These are phyloP conservation scores for Mycena indigotica DNA, from an alignment of 768 basidiomycete genomes.

Conservation along the genomic window DNA sequence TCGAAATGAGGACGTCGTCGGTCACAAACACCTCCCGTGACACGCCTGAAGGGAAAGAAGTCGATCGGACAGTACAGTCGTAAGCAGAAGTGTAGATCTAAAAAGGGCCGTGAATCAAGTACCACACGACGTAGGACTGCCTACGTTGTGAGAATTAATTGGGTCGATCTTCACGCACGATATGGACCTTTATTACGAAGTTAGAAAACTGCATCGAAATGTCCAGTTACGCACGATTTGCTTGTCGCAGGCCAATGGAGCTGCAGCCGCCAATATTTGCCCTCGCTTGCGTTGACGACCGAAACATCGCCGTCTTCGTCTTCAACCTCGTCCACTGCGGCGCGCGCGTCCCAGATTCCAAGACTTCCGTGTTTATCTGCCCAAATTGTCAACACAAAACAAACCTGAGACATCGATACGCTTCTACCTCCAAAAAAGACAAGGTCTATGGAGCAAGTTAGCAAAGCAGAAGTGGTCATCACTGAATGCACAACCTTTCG, in stretches of 20 bases:
- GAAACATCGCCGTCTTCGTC: conserved; percentile 64
- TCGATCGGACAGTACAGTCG: conserved; percentile 73
- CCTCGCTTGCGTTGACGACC: conserved; percentile 54
- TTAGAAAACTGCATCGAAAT: neutral
- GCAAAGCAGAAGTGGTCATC: no score
- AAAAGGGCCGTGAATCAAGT: conserved; percentile 4
- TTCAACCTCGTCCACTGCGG: conserved; percentile 60
- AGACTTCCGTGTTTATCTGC: conserved; percentile 82
- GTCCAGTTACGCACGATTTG: conserved; percentile 45
- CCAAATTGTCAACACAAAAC: no score
- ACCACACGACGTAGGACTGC: conserved; percentile 17
- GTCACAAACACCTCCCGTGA: conserved; percentile 70
- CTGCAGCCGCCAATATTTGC: conserved; percentile 80
- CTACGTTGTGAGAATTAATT: conserved; percentile 69
- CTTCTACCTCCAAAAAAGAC: conserved; percentile 80
- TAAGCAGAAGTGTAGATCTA: conserved; percentile 84
- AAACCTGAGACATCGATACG: neutral
- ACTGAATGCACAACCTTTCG: no score
- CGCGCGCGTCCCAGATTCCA: conserved; percentile 86
- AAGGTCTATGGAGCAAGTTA: no score
- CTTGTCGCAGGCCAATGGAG: conserved; percentile 82
- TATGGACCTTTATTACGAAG: conserved; percentile 47
- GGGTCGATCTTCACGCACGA: conserved; percentile 80
- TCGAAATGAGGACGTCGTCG: conserved; percentile 64
- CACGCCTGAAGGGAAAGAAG: conserved; percentile 72